Evolutionary conservation across 768 basidiomycete genomes (phyloP), one percentile per base, ranked within the genome.

Genomic region (Psilocybe azurescens): DNA sequence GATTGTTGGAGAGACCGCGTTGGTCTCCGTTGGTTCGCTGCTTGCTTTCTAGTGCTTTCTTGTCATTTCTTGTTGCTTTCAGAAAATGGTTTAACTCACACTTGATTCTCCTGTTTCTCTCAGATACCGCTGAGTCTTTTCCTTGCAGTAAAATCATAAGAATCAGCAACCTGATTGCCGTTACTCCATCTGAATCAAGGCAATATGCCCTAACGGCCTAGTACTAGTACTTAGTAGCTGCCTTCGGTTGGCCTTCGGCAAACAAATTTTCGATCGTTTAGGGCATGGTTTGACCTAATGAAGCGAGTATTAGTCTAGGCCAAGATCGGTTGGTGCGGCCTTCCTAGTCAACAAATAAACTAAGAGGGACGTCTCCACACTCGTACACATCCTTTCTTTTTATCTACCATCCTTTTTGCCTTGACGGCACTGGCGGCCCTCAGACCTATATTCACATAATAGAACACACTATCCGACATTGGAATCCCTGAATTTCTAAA

Each of bases 371-470:
- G 33, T 36, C 33, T 24, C 24, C 24, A 24, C 33, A 36, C 33
- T 3, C 33, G n/a, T 16, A 36, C 30, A 20, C 3, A 36, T 7
- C 33, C 33, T 20, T 39, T 16, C 24, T 28, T 60, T 46, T 47
- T 38, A 52, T 20, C 55, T 58, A 44, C 41, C n/a, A 13, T 44
- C 14, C 24, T 52, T 47, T 38, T 46, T 48, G 33, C 48, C 46
- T 60, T 39, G 59, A 60, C 41, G 52, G 53, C 59, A 47, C 59
- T 60, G 59, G 59, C 52, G 59, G 53, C 53, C 59, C 41, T 44
- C 41, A 44, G n/a, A 13, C 51, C 24, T 28, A 39, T 32, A 56
- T 30, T 9, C 20, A 55, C 24, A 24, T 55, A 28, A 46, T 5
- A 44, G 38, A 16, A 61, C 36, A 51, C 13, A 56, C 33, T n/a